These are phyloP conservation scores for Mallotus japonicus DNA, from an alignment of 441 rosid species.

Conservation along the genomic window DNA sequence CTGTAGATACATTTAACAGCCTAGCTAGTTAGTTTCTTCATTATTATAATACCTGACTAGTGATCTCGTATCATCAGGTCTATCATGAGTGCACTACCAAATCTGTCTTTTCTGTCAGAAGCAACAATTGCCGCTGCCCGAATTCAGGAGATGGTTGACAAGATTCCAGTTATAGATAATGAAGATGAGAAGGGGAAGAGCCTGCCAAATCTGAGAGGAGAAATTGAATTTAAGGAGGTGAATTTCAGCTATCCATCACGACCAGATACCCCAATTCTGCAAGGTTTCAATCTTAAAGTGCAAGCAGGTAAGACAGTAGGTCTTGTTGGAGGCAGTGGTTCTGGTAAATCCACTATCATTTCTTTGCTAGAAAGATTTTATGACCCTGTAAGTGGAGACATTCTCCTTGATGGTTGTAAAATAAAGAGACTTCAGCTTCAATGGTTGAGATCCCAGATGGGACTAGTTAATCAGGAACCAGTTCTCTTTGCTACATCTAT, in stretches of 20 bases:
- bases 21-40: background rate
- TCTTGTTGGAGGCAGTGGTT: constrained; percentile 64
- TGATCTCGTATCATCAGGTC: constrained; percentile 35
- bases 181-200: constrained; percentile 51
- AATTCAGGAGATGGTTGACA: constrained; percentile 46
- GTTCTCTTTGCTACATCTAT: constrained; percentile 60
- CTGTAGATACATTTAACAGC: too few relatives aligned
- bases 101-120: constrained; percentile 49
- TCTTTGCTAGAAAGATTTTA: constrained; percentile 61
- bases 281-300: constrained; percentile 48
- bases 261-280: constrained; percentile 44
- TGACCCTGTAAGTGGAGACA: constrained; percentile 46
- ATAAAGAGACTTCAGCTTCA: constrained; percentile 49
- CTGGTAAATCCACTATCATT: constrained; percentile 58
- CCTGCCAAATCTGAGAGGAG: constrained; percentile 50
- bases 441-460: constrained; percentile 69
- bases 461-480: constrained; percentile 63
- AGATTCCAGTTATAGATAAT: constrained; percentile 42
- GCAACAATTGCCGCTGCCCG: constrained; percentile 47
- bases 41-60: background rate
- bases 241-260: constrained; percentile 54
- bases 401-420: constrained; percentile 50
- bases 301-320: constrained; percentile 55
- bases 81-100: constrained; percentile 54
- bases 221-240: constrained; percentile 45